Conservation (phyloP, 768 basidiomycete species). For the Gautieria morchelliformis region DNA sequence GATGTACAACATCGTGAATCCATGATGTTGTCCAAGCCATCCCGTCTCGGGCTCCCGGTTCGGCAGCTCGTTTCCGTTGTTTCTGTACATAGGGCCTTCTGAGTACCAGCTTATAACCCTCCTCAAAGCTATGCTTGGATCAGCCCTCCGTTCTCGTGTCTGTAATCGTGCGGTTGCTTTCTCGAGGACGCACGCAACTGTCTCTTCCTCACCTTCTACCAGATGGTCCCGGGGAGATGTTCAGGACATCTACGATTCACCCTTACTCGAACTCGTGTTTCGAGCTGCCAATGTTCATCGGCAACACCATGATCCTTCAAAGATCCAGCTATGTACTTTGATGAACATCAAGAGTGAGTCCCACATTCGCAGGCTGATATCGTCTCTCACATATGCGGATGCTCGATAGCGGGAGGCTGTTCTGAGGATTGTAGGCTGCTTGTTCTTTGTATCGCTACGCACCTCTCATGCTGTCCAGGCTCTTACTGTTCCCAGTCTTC, state of each 20-base stretch:
- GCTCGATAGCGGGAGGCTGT: constrained; percentile 75
- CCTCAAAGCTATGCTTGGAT: not conserved
- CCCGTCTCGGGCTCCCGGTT: too few relatives aligned
- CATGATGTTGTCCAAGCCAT: too few relatives aligned
- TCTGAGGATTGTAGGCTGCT: constrained; percentile 80
- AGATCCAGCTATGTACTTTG: constrained; percentile 92
- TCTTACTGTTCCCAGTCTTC: constrained; percentile 98
- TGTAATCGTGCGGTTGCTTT: constrained; percentile 24
- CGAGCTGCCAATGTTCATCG: constrained; percentile 79
- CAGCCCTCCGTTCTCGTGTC: not conserved
- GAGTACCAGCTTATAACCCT: not conserved
- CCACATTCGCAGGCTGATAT: not conserved
- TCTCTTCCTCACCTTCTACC: constrained; percentile 7
- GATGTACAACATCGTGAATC: too few relatives aligned
- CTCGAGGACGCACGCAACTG: constrained; percentile 54
- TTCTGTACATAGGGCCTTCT: not conserved
- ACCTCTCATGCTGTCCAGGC: constrained; percentile 34
- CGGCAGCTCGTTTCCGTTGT: too few relatives aligned
- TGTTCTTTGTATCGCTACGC: not conserved
- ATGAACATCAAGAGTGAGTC: constrained; percentile 96
- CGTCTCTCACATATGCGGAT: constrained; percentile 6
- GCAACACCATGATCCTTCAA: constrained; percentile 74
- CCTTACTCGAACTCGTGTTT: constrained; percentile 84
- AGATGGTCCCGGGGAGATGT: constrained; percentile 61
- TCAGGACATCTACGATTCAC: constrained; percentile 73